Conservation (phyloP, 2,329 filamentous ascomycete genomes). For the Botrytis galanthina region DNA sequence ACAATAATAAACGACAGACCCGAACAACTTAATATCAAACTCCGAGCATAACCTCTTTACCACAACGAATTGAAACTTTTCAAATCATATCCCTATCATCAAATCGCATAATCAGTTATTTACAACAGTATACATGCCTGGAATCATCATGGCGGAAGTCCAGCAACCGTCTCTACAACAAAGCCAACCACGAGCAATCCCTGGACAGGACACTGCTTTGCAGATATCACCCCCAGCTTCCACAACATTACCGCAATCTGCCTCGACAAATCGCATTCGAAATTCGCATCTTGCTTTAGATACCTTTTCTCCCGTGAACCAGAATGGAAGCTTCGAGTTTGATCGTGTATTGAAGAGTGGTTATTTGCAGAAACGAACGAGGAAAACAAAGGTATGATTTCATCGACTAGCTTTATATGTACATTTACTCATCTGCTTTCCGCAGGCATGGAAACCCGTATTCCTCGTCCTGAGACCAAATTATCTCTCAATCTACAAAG, state of each 20-base stretch:
- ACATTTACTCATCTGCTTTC: not conserved
- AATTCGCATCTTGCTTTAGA: conserved; percentile 53
- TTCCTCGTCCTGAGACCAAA: conserved; percentile 90
- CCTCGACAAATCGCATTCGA: conserved; percentile 33
- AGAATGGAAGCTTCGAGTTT: conserved; percentile 94
- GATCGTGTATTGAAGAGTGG: conserved; percentile 91
- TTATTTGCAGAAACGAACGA: conserved; percentile 80
- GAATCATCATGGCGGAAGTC: conserved; percentile 30
- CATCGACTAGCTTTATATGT: not conserved
- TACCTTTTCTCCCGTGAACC: conserved; percentile 80
- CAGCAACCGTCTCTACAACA: conserved; percentile 23
- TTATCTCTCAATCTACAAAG: conserved; percentile 88
- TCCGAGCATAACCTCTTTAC: not conserved
- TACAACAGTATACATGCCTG: conserved; percentile 15
- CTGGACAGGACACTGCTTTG: conserved; percentile 27
- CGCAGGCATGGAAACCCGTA: conserved; percentile 81
- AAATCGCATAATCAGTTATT: not conserved
- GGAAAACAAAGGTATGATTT: conserved; percentile 78
- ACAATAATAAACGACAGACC: not conserved
- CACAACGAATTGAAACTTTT: not conserved
- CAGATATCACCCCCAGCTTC: conserved; percentile 29
- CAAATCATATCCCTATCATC: not conserved
- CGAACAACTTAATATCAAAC: not conserved
- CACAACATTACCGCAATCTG: conserved; percentile 26
- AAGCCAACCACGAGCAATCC: conserved; percentile 33